Conservation (phyloP, 1,139 yeast species). For the Pichia norvegensis region DNA sequence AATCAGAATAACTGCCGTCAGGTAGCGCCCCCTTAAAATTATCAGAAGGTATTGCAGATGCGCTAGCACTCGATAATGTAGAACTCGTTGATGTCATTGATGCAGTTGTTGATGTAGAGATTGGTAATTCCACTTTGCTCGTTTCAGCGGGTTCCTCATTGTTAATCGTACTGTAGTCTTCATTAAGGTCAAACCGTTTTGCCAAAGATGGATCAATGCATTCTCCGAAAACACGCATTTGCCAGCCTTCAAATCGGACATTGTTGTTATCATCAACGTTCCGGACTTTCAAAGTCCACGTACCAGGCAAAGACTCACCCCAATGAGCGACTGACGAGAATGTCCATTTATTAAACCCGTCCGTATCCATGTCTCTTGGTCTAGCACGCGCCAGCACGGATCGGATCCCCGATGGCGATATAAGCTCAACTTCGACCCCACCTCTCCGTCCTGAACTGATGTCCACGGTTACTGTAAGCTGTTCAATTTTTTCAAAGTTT, state of each 20-base stretch:
- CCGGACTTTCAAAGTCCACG: slow-evolving; percentile 68
- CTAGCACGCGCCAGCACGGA: slow-evolving; percentile 77
- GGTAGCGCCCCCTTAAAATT: neutral
- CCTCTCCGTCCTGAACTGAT: slow-evolving; percentile 66
- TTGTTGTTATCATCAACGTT: slow-evolving; percentile 34
- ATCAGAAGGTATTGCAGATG: neutral
- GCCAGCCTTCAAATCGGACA: slow-evolving; percentile 59
- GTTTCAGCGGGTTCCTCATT: slow-evolving; percentile 11
- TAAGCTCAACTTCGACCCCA: slow-evolving; percentile 52
- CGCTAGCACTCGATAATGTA: neutral
- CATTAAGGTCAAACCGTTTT: slow-evolving; percentile 36
- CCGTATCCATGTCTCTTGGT: slow-evolving; percentile 42
- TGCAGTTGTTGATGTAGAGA: neutral
- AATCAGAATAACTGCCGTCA: slow-evolving; percentile 15
- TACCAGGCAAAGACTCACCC: slow-evolving; percentile 83
- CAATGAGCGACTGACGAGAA: slow-evolving; percentile 98
- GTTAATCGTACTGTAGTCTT: slow-evolving; percentile 36
- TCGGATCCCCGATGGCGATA: slow-evolving; percentile 66
- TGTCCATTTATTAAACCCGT: slow-evolving; percentile 77
- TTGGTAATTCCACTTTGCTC: neutral
- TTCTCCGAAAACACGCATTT: slow-evolving; percentile 77
- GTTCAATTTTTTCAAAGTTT: slow-evolving; percentile 72
- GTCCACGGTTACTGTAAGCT: slow-evolving; percentile 74
- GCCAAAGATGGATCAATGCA: slow-evolving; percentile 57
- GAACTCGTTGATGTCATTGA: neutral